Base-by-base conservation (phyloP, 1,284 basidiomycete genomes). In the Malassezia obtusa region DNA sequence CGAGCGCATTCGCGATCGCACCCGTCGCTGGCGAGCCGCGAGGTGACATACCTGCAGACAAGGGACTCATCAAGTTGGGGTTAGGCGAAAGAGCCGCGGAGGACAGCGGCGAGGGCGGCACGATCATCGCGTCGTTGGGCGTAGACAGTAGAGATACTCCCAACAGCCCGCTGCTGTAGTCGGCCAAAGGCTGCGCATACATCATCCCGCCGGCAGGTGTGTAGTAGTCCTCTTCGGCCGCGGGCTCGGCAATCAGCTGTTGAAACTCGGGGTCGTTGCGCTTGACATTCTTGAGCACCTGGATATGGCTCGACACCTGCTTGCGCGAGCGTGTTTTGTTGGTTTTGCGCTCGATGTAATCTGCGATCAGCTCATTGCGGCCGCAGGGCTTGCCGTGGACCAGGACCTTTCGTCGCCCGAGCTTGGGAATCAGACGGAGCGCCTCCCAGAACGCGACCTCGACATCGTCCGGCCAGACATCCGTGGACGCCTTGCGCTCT, bases 341-440 rank as follows among this genome's bases (percentile, higher is more conserved):
- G 4, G 78, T 78, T 51, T 76, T 75, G 33, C 78, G 71, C 21
- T 75, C 67, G 45, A 79, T 77, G 57, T 79, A 78, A 55, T 77
- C 74, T 24, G 76, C 77, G 59, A 79, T 78, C 39, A 79, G 74
- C 62, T 79, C 78, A 63, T 79, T 79, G n/a, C 78, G 75, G 0
- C 78, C 78, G 44, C 77, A 77, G 1, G 77, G 72, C 60, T 78
- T 78, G 37, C 76, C 76, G 51, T 77, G 69, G 44, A 79, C 76
- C 41, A 77, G 64, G 49, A 79, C 71, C 61, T 79, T 79, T 50
- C 74, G 74, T n/a, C 77, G 68, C 6, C 77, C 77, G 15, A 77
- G 72, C 54, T 75, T 75, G 46, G 77, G 77, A 9, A 78, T 71
- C 17, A 77, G 61, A 5, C 67, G 67, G 31, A 77, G 67, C 19